These are phyloP conservation scores for Penicillium rolfsii DNA, from an alignment of 2,329 filamentous ascomycete genomes.

Conservation along the genomic window DNA sequence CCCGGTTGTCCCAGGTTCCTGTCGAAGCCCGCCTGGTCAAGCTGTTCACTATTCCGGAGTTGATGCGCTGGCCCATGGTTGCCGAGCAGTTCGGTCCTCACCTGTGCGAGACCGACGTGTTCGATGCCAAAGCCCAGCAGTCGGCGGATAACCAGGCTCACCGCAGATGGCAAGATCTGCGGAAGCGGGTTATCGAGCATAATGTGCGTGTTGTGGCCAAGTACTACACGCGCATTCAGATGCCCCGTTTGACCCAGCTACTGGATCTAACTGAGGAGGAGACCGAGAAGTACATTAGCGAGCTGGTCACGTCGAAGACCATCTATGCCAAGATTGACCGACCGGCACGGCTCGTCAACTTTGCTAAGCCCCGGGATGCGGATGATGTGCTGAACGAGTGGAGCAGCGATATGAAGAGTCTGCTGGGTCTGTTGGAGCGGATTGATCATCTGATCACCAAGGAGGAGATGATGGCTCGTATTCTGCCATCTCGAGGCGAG, in stretches of 20 bases:
- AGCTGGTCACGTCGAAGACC: conserved; percentile 95
- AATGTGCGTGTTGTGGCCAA: conserved; percentile 97
- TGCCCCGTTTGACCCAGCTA: conserved; percentile 84
- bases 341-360: conserved; percentile 87
- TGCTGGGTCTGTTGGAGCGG: conserved; percentile 80
- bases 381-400: conserved; percentile 98
- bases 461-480: conserved; percentile 99
- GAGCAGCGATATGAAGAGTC: conserved; percentile 96
- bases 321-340: conserved; percentile 97
- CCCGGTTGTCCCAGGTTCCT: conserved; percentile 75
- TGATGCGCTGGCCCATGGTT: conserved; percentile 98
- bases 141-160: conserved; percentile 78
- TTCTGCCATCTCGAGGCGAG: conserved; percentile 64
- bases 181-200: conserved; percentile 98
- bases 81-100: conserved; percentile 86
- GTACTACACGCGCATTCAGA: conserved; percentile 97
- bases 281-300: conserved; percentile 98
- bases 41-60: conserved; percentile 90
- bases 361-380: conserved; percentile 90
- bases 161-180: conserved; percentile 88
- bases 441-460: conserved; percentile 99
- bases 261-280: conserved; percentile 92
- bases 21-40: conserved; percentile 85
- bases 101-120: conserved; percentile 86
- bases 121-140: conserved; percentile 66